Conservation (phyloP, 768 basidiomycete genomes). For the Mycena indigotica region DNA sequence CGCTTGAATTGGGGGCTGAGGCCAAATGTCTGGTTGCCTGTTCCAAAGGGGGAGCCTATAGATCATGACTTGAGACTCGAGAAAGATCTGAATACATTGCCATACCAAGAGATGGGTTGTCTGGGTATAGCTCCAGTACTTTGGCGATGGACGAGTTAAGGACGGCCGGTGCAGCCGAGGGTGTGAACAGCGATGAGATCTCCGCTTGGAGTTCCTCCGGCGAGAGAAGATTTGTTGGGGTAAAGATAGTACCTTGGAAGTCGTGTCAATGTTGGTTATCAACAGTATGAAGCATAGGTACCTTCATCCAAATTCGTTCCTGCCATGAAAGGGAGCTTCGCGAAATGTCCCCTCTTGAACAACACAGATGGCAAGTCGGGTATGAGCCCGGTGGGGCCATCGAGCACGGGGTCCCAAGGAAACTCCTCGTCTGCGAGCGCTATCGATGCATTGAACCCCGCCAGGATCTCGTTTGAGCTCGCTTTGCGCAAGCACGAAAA, state of each 20-base stretch:
- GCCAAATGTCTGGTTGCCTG: constrained; percentile 45
- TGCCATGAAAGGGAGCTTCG: constrained; percentile 45
- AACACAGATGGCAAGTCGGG: constrained; percentile 41
- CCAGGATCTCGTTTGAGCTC: constrained; percentile 32
- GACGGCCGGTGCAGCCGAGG: constrained; percentile 25
- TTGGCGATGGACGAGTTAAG: constrained; percentile 23
- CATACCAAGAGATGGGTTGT: constrained; percentile 36
- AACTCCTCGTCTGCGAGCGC: constrained; percentile 24
- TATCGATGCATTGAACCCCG: constrained; percentile 28
- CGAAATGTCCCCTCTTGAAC: constrained; percentile 35
- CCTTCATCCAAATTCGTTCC: constrained; percentile 52
- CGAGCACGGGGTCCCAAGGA: constrained; percentile 42
- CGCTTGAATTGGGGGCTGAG: constrained; percentile 42
- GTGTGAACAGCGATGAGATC: constrained; percentile 27
- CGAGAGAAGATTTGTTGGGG: constrained; percentile 25
- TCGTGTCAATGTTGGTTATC: neutral
- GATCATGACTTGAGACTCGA: no score
- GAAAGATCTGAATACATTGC: no score
- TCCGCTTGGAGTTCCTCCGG: constrained; percentile 22
- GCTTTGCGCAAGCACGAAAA: constrained; percentile 34
- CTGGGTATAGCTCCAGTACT: constrained; percentile 43
- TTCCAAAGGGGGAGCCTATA: constrained; percentile 45
- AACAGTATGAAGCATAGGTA: constrained; percentile 11
- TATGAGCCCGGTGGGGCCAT: constrained; percentile 41
- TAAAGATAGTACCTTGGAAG: constrained; percentile 37